Conservation (phyloP, 1,139 yeast genomes). For the Geotrichum fermentans region DNA sequence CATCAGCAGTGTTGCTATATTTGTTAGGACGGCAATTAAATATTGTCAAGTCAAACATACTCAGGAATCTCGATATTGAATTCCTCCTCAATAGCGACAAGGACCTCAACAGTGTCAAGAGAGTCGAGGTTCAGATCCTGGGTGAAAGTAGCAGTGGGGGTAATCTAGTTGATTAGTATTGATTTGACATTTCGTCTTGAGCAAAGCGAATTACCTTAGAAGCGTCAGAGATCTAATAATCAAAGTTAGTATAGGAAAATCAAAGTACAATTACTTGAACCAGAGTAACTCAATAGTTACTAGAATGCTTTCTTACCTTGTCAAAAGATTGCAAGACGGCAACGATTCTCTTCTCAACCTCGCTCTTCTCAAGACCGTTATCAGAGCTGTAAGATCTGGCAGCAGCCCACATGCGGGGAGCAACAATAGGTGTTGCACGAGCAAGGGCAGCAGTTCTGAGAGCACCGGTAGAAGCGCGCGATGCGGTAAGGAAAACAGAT, state of each 20-base stretch:
- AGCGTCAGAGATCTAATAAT: constrained; percentile 27
- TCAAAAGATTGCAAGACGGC: constrained; percentile 78
- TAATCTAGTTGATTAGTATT: constrained; percentile 37
- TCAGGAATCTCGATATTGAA: constrained; percentile 71
- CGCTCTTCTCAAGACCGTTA: constrained; percentile 63
- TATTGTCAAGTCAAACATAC: constrained; percentile 23
- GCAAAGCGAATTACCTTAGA: constrained; percentile 23
- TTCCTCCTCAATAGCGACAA: constrained; percentile 77
- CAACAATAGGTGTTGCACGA: constrained; percentile 13
- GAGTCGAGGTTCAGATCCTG: constrained; percentile 79
- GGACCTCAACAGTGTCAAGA: constrained; percentile 77
- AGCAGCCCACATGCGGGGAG: constrained; percentile 20
- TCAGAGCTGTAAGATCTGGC: constrained; percentile 39
- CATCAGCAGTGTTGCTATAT: constrained; percentile 66
- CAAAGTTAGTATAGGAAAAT: too few species aligned
- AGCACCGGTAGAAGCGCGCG: constrained; percentile 20
- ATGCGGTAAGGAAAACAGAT: constrained; percentile 18
- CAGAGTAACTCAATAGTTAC: too few species aligned
- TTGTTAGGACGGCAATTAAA: neutral
- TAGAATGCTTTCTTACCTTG: constrained; percentile 47
- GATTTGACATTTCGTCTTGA: neutral
- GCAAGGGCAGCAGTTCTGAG: constrained; percentile 18
- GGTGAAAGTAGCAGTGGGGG: constrained; percentile 55
- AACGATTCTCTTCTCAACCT: constrained; percentile 68
- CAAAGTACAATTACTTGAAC: too few species aligned